Conservation (phyloP, 2,329 filamentous ascomycete species). For the Botrytis elliptica region DNA sequence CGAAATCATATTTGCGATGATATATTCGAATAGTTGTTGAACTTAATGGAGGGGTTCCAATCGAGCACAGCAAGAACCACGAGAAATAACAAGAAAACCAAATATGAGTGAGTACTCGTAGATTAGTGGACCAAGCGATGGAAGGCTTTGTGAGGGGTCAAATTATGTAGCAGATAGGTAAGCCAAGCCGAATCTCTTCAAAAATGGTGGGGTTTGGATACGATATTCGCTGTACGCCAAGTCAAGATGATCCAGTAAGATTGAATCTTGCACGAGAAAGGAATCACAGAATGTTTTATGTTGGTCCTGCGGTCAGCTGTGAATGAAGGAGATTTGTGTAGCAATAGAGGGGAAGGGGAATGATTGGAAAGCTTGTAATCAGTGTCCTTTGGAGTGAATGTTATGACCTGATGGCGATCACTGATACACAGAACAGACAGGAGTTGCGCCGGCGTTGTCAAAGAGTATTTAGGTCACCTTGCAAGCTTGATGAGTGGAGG, state of each 20-base stretch:
- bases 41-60: slow-evolving; percentile 19
- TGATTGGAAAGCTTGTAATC: background rate
- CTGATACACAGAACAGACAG: background rate
- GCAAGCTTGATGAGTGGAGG: background rate
- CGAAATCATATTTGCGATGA: slow-evolving; percentile 33
- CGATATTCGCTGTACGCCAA: slow-evolving; percentile 9
- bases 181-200: slow-evolving; percentile 2
- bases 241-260: slow-evolving; percentile 2
- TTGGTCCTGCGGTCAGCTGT: slow-evolving; percentile 2
- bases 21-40: slow-evolving; percentile 7
- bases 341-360: background rate
- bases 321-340: background rate
- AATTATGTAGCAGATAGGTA: background rate
- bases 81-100: background rate
- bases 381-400: background rate
- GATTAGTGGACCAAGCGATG: background rate
- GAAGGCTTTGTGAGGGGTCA: slow-evolving; percentile 8
- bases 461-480: background rate
- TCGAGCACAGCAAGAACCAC: slow-evolving; percentile 1
- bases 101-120: background rate
- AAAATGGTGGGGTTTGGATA: slow-evolving; percentile 14
- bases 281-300: background rate
- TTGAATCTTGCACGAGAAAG: background rate
- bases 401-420: background rate
- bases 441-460: background rate